Evolutionary conservation across 441 rosid genomes (phyloP).

Genomic region (Raphanus hybrid): DNA sequence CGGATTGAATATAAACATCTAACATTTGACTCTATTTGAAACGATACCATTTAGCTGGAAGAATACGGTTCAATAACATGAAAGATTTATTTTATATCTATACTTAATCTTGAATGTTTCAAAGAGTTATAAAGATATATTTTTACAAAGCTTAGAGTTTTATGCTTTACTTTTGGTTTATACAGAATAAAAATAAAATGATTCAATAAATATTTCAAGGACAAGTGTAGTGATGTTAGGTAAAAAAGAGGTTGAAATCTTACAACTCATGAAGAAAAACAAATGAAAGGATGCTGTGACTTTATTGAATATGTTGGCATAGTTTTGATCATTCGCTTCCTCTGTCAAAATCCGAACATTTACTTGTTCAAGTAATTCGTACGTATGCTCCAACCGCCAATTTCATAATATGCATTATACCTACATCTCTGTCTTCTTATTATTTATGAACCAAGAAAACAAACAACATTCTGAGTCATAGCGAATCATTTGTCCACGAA

Average conservation of each 20-base stretch:
- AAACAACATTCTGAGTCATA: conserved; percentile 28
- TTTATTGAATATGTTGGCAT: conserved; percentile 42
- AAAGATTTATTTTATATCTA: neutral
- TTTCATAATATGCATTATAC: conserved; percentile 34
- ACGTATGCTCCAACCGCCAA: conserved; percentile 44
- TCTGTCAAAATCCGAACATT: conserved; percentile 42
- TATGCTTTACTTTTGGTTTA: conserved; percentile 4
- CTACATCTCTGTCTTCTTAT: conserved; percentile 34
- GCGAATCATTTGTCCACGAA: conserved; percentile 40
- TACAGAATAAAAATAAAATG: neutral
- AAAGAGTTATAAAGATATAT: neutral
- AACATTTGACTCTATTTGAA: neutral
- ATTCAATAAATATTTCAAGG: conserved; percentile 32
- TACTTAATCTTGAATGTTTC: neutral
- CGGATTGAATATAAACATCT: conserved; percentile 23
- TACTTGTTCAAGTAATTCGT: conserved; percentile 43
- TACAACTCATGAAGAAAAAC: conserved; percentile 24
- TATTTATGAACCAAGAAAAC: conserved; percentile 3
- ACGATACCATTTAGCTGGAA: neutral
- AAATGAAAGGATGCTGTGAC: conserved; percentile 23
- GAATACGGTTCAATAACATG: neutral
- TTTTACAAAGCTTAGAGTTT: neutral
- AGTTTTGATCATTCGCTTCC: conserved; percentile 31
- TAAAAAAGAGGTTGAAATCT: conserved; percentile 20
- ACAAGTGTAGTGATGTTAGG: conserved; percentile 33